A percentile compares a stretch with the other conserved stretches of the same genome.
phyloP scores from a whole-genome alignment of 495 filamentous ascomycete genomes.

The Penicillium argentinense region DNA sequence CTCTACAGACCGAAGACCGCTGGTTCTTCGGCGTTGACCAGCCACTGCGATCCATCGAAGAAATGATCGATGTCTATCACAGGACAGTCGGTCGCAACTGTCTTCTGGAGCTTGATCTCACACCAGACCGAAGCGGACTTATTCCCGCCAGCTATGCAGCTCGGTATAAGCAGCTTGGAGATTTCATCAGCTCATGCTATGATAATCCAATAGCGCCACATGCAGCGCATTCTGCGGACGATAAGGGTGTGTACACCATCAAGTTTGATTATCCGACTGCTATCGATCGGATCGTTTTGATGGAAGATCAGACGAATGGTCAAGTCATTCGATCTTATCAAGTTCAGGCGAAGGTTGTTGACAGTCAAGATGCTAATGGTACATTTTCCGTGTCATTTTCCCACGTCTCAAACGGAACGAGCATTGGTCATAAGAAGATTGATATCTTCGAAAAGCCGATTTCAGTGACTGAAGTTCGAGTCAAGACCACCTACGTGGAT shows the following conservation, averaged over 20 bases:
- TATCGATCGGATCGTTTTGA: slow-evolving; percentile 10
- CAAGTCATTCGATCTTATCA: slow-evolving; percentile 14
- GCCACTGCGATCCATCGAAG: slow-evolving; percentile 10
- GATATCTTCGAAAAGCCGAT: slow-evolving; percentile 6
- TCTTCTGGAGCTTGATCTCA: slow-evolving; percentile 8
- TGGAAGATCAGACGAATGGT: slow-evolving; percentile 5
- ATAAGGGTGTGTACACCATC: slow-evolving; percentile 6
- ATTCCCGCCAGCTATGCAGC: slow-evolving; percentile 8
- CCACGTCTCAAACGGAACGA: slow-evolving; percentile 11
- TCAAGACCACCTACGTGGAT: slow-evolving; percentile 10
- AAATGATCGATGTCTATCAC: slow-evolving; percentile 14
- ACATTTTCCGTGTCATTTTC: slow-evolving; percentile 2
- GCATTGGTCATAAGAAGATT: slow-evolving; percentile 13
- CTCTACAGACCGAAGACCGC: slow-evolving; percentile 9
- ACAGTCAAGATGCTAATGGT: slow-evolving; percentile 3
- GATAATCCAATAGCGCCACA: background rate
- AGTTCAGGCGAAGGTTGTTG: slow-evolving; percentile 7
- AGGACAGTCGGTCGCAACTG: slow-evolving; percentile 11
- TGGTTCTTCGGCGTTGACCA: slow-evolving; percentile 14
- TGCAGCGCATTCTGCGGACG: background rate
- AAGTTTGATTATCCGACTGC: slow-evolving; percentile 4
- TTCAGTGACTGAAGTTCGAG: background rate
- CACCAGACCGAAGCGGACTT: slow-evolving; percentile 8
- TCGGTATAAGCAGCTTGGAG: slow-evolving; percentile 7
- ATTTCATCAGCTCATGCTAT: slow-evolving; percentile 13